Percentiles rank a stretch among this genome's conserved stretches.
These are phyloP conservation scores for Xylaria sp. DNA, from an alignment of 2,329 filamentous ascomycete species.

Conservation along the genomic window DNA sequence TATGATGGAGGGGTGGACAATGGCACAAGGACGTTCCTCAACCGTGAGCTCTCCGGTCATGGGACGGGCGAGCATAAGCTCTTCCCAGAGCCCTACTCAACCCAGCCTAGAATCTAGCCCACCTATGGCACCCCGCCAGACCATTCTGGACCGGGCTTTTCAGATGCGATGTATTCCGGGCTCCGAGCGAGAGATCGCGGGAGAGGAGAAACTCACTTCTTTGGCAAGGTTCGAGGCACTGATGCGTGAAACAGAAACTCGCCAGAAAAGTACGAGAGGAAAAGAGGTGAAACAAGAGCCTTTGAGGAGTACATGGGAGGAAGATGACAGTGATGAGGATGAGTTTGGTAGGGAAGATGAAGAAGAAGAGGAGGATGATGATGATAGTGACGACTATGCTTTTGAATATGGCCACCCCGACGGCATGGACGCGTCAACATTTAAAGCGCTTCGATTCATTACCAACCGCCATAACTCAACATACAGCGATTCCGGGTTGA, in stretches of 20 bases:
- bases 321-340: slow-evolving; percentile 59
- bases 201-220: slow-evolving; percentile 72
- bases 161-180: slow-evolving; percentile 72
- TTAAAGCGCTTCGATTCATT: slow-evolving; percentile 63
- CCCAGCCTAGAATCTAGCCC: slow-evolving; percentile 58
- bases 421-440: slow-evolving; percentile 59
- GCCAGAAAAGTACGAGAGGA: slow-evolving; percentile 52
- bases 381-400: slow-evolving; percentile 54
- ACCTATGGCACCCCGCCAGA: slow-evolving; percentile 67
- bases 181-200: slow-evolving; percentile 62
- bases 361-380: slow-evolving; percentile 55
- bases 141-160: slow-evolving; percentile 74
- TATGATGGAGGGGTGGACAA: slow-evolving; percentile 70
- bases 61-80: slow-evolving; percentile 65
- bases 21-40: slow-evolving; percentile 68
- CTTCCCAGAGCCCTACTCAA: slow-evolving; percentile 54
- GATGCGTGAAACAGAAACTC: slow-evolving; percentile 70
- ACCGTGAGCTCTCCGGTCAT: slow-evolving; percentile 67
- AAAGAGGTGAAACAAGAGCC: slow-evolving; percentile 53
- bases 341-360: slow-evolving; percentile 53
- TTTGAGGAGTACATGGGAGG: slow-evolving; percentile 63
- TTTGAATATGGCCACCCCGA: slow-evolving; percentile 50
- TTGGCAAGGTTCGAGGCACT: slow-evolving; percentile 73
- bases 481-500: slow-evolving; percentile 46
- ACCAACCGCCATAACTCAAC: slow-evolving; percentile 56